Evolutionary conservation across 2,329 filamentous ascomycete species (phyloP), one percentile per base, ranked within the genome.

Genomic region (Pyrenophora tritici-repentis): DNA sequence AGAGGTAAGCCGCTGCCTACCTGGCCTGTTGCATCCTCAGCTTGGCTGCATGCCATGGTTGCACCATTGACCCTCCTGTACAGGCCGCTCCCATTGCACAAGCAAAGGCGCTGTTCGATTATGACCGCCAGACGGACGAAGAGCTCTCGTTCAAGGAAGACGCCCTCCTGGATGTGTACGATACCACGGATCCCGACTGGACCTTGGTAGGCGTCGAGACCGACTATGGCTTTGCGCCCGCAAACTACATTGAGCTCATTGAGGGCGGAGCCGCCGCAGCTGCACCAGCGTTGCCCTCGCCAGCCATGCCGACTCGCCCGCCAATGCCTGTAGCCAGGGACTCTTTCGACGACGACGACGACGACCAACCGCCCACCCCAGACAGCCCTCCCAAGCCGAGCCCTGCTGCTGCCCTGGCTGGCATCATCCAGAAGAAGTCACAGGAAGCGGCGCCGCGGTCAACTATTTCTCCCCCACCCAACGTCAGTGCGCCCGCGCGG

Each of bases 31-130:
- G 17, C 14, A 26, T 17, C 33, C 44, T 31, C 22, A 18, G 31
- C n/a, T 32, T 32, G 36, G 10, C 22, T 17, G 18, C 24, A 36
- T 14, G n/a, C 29, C 17, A 29, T 24, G 18, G 41, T 22, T 13
- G 33, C 42, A 42, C 26, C 35, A 35, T 50, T 56, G 42, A 58
- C 57, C 22, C 42, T 52, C 38, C 18, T 14, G 7, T 16, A 35
- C 16, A 86, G 49, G 87, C 87, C 51, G 78, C 82, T 65, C 83
- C 89, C 18, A 75, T 84, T 55, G 79, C 84, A 55, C 82, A 87
- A 61, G 94, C 93, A 42, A 91, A 88, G 73, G 90, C 94, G n/a
- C 83, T 97, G n/a, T 99, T 93, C 79, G 94, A 99, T 74, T 99
- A 99, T 74, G 90, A 90, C 42, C 86, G 93, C 65, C 94, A 99